Base-by-base conservation (phyloP, 805 yeast species). In the Pichia nakasei region DNA sequence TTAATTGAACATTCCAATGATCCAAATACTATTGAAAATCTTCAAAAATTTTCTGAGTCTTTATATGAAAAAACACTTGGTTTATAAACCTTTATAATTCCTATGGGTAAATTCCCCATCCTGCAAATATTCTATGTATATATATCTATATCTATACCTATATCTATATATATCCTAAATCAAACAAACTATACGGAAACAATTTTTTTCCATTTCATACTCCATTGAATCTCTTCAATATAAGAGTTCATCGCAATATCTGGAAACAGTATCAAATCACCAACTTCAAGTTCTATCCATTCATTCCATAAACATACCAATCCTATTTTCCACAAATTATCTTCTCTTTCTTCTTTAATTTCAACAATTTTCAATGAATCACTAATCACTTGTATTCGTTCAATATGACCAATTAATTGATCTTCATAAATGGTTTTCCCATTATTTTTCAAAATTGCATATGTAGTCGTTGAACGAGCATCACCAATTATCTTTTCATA, bases 141-240 rank as follows among this genome's bases (percentile, higher is more conserved):
- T 29, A 13, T 7, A 12, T 29, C 13, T 29, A 5, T 15, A 7
- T 29, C 15, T 29, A 13, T 15, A 13, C 7, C 7, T 5, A 2
- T 5, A 7, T 29, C 13, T 29, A 7, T 24, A 8, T 24, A 24
- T 24, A 24, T 8, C 7, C 27, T 24, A 8, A 24, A 8, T 24
- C 27, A 24, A 11, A 24, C 7, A 24, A 7, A 8, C 27, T 37
- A 42, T 17, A 42, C 38, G 13, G 24, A 17, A 9, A 42, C 35
- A 11, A 52, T 11, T 35, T 52, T 52, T 29, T 43, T 37, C 56
- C 56, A 52, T 31, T 50, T 38, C 27, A 44, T 43, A 32, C 43
- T 50, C 47, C 52, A 48, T 19, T 37, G 37, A 9, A 50, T 31
- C 11, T 37, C 34, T 15, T 33, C 37, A 22, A 8, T 37, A 3